Conservation (phyloP, 2,329 filamentous ascomycete genomes). For the Trichoderma sp. region DNA sequence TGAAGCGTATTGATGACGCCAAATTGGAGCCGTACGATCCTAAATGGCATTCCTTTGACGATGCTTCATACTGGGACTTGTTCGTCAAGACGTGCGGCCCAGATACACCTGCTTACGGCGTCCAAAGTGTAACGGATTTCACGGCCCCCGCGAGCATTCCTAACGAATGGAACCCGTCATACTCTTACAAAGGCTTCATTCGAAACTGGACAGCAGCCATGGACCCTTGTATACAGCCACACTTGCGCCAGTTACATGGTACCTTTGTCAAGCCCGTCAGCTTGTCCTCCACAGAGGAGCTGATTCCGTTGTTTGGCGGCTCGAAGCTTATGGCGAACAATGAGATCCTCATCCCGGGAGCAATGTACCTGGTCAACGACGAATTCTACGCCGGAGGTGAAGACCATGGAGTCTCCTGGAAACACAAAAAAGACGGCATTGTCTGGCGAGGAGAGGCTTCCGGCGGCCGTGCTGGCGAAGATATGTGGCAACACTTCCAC, state of each 20-base stretch:
- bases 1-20: slow-evolving; percentile 37
- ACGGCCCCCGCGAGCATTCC: slow-evolving; percentile 36
- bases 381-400: slow-evolving; percentile 57
- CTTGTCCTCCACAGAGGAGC: slow-evolving; percentile 50
- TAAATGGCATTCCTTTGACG: slow-evolving; percentile 42
- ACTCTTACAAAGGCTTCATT: slow-evolving; percentile 49
- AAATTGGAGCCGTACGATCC: slow-evolving; percentile 43
- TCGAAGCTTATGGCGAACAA: slow-evolving; percentile 63
- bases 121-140: slow-evolving; percentile 33
- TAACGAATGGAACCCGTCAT: slow-evolving; percentile 35
- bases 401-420: slow-evolving; percentile 56
- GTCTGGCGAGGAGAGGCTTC: slow-evolving; percentile 67
- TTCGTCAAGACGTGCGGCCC: slow-evolving; percentile 57
- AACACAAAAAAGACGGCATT: slow-evolving; percentile 52
- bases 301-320: slow-evolving; percentile 61
- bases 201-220: slow-evolving; percentile 57
- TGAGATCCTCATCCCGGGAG: slow-evolving; percentile 63
- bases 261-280: slow-evolving; percentile 56
- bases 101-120: slow-evolving; percentile 46
- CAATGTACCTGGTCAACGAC: slow-evolving; percentile 62
- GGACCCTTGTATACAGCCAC: slow-evolving; percentile 59
- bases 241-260: slow-evolving; percentile 51
- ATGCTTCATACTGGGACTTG: slow-evolving; percentile 58
- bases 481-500: slow-evolving; percentile 67
- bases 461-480: slow-evolving; percentile 50